These are phyloP conservation scores for Hypoxylon sp. DNA, from an alignment of 2,329 filamentous ascomycete genomes.

Conservation along the genomic window DNA sequence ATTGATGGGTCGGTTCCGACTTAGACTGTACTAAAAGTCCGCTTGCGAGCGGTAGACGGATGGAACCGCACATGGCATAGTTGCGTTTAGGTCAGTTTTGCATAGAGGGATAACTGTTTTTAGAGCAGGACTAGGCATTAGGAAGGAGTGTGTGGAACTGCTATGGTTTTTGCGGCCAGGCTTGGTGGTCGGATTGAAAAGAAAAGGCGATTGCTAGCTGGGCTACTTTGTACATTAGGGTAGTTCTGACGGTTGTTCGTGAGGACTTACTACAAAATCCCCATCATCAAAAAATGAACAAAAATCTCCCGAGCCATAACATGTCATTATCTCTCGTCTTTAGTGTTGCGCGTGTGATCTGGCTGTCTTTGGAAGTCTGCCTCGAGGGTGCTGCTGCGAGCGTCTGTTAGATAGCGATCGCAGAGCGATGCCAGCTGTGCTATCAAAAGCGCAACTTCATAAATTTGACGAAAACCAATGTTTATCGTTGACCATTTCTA, in stretches of 20 bases:
- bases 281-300: conserved; percentile 8
- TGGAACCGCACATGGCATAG: conserved; percentile 2
- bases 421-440: too few relatives aligned
- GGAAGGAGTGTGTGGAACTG: conserved; percentile 18
- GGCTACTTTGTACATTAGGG: conserved; percentile 19
- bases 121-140: conserved; percentile 4
- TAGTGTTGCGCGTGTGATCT: not conserved
- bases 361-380: not conserved
- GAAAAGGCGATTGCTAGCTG: conserved; percentile 5
- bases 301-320: not conserved
- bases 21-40: conserved; percentile 26
- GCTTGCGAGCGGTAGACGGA: conserved; percentile 2
- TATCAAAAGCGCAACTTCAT: not conserved
- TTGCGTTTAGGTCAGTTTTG: conserved; percentile 2
- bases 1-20: conserved; percentile 1
- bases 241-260: conserved; percentile 8
- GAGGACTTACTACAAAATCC: not conserved
- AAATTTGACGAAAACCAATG: not conserved
- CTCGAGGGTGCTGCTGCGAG: too few relatives aligned
- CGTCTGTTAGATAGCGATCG: not conserved
- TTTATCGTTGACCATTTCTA: not conserved
- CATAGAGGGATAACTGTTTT: not conserved
- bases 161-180: not conserved
- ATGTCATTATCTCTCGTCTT: not conserved
- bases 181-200: conserved; percentile 9